Conservation (phyloP, 1,284 basidiomycete genomes). For the Trichosporon sp. region DNA sequence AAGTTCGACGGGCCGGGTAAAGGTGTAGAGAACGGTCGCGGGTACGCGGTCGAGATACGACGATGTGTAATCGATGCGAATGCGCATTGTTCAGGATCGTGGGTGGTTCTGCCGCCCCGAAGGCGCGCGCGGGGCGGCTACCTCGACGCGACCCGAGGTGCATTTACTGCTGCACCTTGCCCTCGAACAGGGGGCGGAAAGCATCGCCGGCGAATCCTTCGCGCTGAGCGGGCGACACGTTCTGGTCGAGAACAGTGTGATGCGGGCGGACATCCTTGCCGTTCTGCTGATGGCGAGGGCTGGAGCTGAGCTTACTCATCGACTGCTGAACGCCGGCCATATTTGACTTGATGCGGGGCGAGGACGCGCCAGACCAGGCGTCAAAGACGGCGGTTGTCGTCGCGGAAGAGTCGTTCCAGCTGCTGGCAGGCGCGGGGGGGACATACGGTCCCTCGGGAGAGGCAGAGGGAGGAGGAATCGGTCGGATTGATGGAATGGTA, state of each 20-base stretch:
- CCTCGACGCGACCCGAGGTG: neutral
- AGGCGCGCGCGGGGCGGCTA: neutral
- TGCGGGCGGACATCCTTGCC: slow-evolving; percentile 33
- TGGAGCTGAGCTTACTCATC: slow-evolving; percentile 33
- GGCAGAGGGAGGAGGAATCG: slow-evolving; percentile 40
- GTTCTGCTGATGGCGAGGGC: slow-evolving; percentile 32
- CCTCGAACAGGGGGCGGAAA: slow-evolving; percentile 47
- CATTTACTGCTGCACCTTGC: neutral
- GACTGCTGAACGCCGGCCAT: slow-evolving; percentile 16
- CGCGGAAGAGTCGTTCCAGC: slow-evolving; percentile 45
- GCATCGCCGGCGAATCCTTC: slow-evolving; percentile 49
- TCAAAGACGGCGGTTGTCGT: slow-evolving; percentile 23
- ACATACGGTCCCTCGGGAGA: slow-evolving; percentile 38
- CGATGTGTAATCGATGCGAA: neutral
- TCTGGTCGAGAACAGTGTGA: slow-evolving; percentile 41
- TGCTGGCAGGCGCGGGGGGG: slow-evolving; percentile 51
- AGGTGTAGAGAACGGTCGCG: neutral
- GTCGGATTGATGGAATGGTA: slow-evolving; percentile 22
- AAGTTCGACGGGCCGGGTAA: neutral
- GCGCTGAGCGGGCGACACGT: slow-evolving; percentile 42
- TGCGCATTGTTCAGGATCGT: slow-evolving; percentile 6
- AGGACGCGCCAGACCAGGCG: slow-evolving; percentile 19
- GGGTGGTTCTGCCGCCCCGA: neutral
- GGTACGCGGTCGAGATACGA: neutral
- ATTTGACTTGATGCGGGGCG: slow-evolving; percentile 18